Conservation (phyloP, 768 basidiomycete species). For the Lepiota venenata region DNA sequence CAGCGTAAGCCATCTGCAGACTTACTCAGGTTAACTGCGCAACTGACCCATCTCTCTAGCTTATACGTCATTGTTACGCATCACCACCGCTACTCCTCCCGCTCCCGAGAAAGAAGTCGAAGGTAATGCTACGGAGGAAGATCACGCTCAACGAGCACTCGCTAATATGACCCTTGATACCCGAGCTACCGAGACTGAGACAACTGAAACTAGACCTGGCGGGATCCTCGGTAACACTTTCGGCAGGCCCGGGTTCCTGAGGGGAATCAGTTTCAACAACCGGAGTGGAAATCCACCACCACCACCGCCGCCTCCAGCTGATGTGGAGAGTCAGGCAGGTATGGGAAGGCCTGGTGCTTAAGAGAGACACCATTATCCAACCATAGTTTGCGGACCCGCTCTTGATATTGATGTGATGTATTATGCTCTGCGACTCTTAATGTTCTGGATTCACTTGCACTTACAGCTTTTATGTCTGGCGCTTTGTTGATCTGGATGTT, state of each 20-base stretch:
- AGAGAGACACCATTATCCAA: not conserved
- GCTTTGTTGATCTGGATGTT: no score
- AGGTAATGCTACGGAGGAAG: conserved; percentile 19
- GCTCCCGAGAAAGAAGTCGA: conserved; percentile 24
- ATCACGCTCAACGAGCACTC: conserved; percentile 2
- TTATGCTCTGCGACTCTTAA: no score
- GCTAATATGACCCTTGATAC: not conserved
- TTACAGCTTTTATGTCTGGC: no score
- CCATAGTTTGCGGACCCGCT: no score
- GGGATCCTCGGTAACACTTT: conserved; percentile 19
- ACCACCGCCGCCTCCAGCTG: conserved; percentile 10
- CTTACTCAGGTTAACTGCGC: not conserved
- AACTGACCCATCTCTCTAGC: conserved; percentile 39
- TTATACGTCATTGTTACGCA: conserved; percentile 83
- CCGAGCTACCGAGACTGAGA: not conserved
- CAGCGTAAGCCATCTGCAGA: conserved; percentile 65
- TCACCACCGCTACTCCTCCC: conserved; percentile 66
- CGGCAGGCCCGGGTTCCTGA: conserved; percentile 27
- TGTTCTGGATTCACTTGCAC: no score
- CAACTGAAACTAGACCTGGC: conserved; percentile 17
- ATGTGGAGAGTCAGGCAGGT: conserved; percentile 18
- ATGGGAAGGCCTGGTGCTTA: conserved; percentile 16
- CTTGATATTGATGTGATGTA: no score
- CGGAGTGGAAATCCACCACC: not conserved
- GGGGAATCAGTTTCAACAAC: conserved; percentile 20